Percentiles rank a stretch among this genome's conserved stretches.
phyloP scores from a whole-genome alignment of 2,329 filamentous ascomycete genomes.

The Thyridium curvatum region DNA sequence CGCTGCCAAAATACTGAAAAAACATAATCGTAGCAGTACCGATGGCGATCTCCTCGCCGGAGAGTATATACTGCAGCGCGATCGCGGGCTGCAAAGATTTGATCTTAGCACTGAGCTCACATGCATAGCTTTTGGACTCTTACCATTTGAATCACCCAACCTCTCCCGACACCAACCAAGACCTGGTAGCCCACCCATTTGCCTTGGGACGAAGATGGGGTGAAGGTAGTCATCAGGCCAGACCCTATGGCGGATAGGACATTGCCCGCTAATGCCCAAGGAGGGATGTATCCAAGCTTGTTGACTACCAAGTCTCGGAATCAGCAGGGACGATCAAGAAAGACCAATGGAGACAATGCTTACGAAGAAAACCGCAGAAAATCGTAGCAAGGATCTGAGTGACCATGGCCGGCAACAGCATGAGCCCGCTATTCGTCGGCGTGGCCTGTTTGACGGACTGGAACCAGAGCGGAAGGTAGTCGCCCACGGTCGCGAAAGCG shows the following conservation, averaged over 20 bases:
- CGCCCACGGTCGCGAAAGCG: no score
- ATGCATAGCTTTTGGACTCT: no score
- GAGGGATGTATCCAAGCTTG: slow-evolving; percentile 35
- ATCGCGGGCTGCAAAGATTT: slow-evolving; percentile 40
- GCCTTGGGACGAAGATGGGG: slow-evolving; percentile 34
- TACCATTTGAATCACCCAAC: slow-evolving; percentile 8
- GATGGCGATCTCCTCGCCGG: slow-evolving; percentile 40
- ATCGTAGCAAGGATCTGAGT: slow-evolving; percentile 5
- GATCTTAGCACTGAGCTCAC: no score
- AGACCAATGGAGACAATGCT: no score
- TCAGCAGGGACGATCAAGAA: no score
- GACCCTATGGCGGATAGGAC: slow-evolving; percentile 35
- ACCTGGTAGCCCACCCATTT: slow-evolving; percentile 56
- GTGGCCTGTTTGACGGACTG: slow-evolving; percentile 21
- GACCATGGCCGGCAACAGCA: slow-evolving; percentile 9
- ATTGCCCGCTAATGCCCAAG: slow-evolving; percentile 29
- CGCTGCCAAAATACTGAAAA: slow-evolving; percentile 59
- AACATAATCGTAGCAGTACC: slow-evolving; percentile 50
- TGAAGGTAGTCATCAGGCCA: slow-evolving; percentile 51
- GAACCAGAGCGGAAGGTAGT: slow-evolving; percentile 24
- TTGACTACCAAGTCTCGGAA: slow-evolving; percentile 16
- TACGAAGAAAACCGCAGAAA: slow-evolving; percentile 4
- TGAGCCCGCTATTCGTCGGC: slow-evolving; percentile 13
- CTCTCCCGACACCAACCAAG: slow-evolving; percentile 29
- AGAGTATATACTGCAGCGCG: slow-evolving; percentile 45